Evolutionary conservation across 2,329 filamentous ascomycete species (phyloP), one percentile per base, ranked within the genome.

Genomic region (Lachnellula cervina): DNA sequence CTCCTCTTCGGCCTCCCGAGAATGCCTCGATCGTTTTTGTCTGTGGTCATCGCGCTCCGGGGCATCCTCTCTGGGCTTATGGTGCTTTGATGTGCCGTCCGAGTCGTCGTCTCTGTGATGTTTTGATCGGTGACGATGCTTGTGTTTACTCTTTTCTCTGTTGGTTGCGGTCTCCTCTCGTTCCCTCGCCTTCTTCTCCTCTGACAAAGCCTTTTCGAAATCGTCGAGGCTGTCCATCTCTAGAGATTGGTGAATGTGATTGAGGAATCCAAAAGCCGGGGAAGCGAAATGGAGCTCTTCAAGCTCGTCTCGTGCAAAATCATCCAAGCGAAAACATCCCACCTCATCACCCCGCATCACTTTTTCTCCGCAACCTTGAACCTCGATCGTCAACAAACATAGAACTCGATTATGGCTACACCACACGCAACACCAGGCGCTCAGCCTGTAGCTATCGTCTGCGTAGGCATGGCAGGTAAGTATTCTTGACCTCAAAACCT

Each of bases 401-500:
- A 25, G 17, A 51, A 44, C 46, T 37, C 48, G 49, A 56, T 50
- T 23, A 70, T 70, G 68, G 80, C 81, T 72, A 72, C 77, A 48
- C 44, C 64, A 52, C 54, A 64, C 51, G 32, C 53, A 48, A 7
- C 57, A 16, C 47, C 55, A 46, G 55, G 55, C 59, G 66, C 71
- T 57, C 74, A 79, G 60, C 89, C 90, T 42, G 86, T 90, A 46
- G 83, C 89, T 59, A 86, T 99, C 58, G 91, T 97, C 67, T 97
- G 92, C 73, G 86, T 99, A 49, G 94, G 94, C 78, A 97, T 97
- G 93, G 94, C 94, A 67, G 93, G 86, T 87, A 74, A 64, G 46
- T 51, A 28, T 49, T 44, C 46, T 46, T 14, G 44, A 21, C 49
- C 2, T 23, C 28, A 32, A 49, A 16, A 23, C 14, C 40, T 40